Conservation (phyloP, 2,329 filamentous ascomycete species). For the Talaromyces piceae region DNA sequence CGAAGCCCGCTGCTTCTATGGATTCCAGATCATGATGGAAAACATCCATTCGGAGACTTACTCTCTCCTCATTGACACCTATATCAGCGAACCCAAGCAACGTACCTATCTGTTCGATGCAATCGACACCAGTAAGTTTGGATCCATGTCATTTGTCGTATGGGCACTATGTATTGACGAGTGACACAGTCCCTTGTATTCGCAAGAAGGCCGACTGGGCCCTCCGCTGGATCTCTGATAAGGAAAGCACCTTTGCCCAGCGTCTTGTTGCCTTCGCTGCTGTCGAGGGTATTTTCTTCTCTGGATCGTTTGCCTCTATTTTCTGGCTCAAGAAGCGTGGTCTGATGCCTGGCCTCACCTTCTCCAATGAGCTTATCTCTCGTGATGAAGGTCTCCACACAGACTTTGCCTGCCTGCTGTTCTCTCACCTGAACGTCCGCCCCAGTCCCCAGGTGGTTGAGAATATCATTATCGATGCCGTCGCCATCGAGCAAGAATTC, state of each 20-base stretch:
- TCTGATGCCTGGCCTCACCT: conserved; percentile 95
- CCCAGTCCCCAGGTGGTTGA: conserved; percentile 73
- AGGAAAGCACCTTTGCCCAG: conserved; percentile 88
- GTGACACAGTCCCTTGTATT: conserved; percentile 75
- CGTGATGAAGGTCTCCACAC: conserved; percentile 99
- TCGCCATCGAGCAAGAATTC: conserved; percentile 95
- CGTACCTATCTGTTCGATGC: conserved; percentile 94
- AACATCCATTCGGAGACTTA: conserved; percentile 99
- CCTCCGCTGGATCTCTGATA: conserved; percentile 86
- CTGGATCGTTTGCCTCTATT: conserved; percentile 94
- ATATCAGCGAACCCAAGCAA: conserved; percentile 96
- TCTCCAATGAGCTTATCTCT: conserved; percentile 99
- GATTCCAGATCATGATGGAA: conserved; percentile 99
- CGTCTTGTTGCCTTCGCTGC: conserved; percentile 95
- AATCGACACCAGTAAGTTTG: conserved; percentile 80
- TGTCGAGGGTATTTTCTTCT: conserved; percentile 99
- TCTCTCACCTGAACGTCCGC: conserved; percentile 93
- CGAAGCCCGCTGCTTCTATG: conserved; percentile 98
- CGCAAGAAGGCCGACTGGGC: conserved; percentile 99
- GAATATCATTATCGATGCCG: conserved; percentile 89
- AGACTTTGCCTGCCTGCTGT: conserved; percentile 94
- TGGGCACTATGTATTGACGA: neutral
- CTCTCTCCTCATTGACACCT: conserved; percentile 97
- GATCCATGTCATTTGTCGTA: neutral
- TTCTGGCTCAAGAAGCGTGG: conserved; percentile 99